Base-by-base conservation (phyloP, 148 eudicot species). In the Amaranthus palmeri region DNA sequence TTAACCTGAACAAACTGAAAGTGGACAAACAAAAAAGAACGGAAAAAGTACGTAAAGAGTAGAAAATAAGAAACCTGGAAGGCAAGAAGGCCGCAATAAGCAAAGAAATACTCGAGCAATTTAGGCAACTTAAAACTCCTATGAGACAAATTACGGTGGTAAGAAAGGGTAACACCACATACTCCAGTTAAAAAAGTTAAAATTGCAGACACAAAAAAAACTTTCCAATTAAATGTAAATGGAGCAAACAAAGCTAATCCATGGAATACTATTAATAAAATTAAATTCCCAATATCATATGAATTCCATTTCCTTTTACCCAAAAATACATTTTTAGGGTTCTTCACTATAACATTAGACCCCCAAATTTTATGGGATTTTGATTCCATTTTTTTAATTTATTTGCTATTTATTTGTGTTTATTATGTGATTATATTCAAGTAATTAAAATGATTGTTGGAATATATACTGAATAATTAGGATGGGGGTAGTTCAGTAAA, bases 71-170 rank as follows among this genome's bases (percentile, higher is more conserved):
- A 45, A 48, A 78, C 71, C 71, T 67, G 67, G 15, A 72, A 10
- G 17, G 68, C 73, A 36, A 51, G 61, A 47, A 4, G n/a, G 10
- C 67, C 96, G 74, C 85, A 90, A 76, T 93, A 90, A 0, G 95
- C 96, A 72, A 79, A 88, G 10, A 87, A 74, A 73, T 93, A 93
- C 77, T 93, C 98, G 12, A 90, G 91, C 98, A 92, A 88, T 77
- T 88, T 92, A 9, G 92, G 92, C 18, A 90, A 83, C 83, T 70
- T 86, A 67, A 93, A 93, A 74, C 95, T 89, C 60, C 83, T 42
- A 71, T 93, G 98, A 69, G 95, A 80, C 55, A 90, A 85, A 82
- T 88, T 83, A 70, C 98, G 75, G 51, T 93, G 98, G 72, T 68
- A 93, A 8, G 92, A 89, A 17, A 93, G 86, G 36, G 87, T 83